Base-by-base conservation (phyloP, 305 asterid species). In the Rubia peregrina region DNA sequence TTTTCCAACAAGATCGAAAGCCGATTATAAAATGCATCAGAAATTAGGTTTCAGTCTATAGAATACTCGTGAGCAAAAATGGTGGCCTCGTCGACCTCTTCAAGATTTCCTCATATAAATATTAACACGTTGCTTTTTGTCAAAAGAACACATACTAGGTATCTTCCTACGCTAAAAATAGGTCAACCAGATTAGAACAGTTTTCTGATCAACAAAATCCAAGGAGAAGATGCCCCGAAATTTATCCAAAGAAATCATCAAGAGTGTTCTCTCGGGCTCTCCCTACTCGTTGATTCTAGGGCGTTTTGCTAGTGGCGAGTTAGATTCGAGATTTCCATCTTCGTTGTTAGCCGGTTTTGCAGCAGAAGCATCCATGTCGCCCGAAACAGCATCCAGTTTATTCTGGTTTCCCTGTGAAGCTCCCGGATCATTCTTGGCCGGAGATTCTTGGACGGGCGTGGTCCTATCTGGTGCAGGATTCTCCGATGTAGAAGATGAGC, bases 231-330 rank as follows among this genome's bases (percentile, higher is more conserved):
- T 61, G 61, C n/a, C n/a, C 36, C 42, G 46, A 49, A 74, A 43
- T 49, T 70, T 64, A 30, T 57, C 71, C 76, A 57, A 63, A 46
- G 68, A 69, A 61, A 64, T 24, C 24, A 68, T 30, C 62, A 49
- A n/a, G 41, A 33, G 75, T 30, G 61, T 12, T 13, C 55, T 66
- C 65, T 13, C 41, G 46, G 36, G 44, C 22, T 56, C 69, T 71
- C 33, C 77, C 74, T 83, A 76, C 76, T 83, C 82, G 67, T 85
- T 86, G 76, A 80, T 75, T 70, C 78, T 90, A 9, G 87, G 71
- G 22, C 94, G 96, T 81, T 90, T 90, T 43, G 85, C 66, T 11
- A 90, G 86, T 61, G 89, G 90, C 3, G 81, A 72, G 71, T 75
- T 75, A 12, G 78, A 68, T 19, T 83, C 85, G 30, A 79, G 61